Conservation (phyloP, 495 filamentous ascomycete genomes). For the Penicillium macrosclerotiorum region DNA sequence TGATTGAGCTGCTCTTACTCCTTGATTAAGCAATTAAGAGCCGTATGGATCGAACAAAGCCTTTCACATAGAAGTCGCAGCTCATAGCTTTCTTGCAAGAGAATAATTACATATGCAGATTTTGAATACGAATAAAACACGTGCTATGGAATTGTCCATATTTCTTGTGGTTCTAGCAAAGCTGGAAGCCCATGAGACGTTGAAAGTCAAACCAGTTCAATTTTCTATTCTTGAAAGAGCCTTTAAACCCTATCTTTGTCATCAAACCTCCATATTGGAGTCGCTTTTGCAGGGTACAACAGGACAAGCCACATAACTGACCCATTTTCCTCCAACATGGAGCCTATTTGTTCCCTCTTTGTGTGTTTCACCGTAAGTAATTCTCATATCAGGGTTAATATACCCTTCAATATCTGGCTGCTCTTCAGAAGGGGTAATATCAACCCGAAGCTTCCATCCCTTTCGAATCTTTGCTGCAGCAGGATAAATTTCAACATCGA, state of each 20-base stretch:
- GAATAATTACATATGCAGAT: too few relatives aligned
- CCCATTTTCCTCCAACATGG: background rate
- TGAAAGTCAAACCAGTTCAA: background rate
- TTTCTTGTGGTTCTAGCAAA: too few relatives aligned
- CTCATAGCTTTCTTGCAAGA: too few relatives aligned
- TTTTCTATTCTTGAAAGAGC: background rate
- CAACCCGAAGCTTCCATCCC: background rate
- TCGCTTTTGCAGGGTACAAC: background rate
- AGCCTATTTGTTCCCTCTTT: background rate
- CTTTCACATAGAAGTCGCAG: too few relatives aligned
- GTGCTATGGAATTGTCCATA: too few relatives aligned
- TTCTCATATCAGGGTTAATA: background rate
- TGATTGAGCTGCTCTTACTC: too few relatives aligned
- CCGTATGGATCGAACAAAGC: too few relatives aligned
- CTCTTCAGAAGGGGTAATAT: background rate
- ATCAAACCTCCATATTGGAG: too few relatives aligned
- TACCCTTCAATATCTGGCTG: background rate
- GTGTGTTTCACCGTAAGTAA: background rate
- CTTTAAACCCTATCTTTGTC: too few relatives aligned
- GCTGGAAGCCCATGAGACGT: too few relatives aligned
- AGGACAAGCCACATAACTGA: background rate
- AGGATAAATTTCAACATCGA: background rate
- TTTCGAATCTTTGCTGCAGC: background rate
- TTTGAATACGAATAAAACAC: too few relatives aligned
- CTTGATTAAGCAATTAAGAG: too few relatives aligned